Evolutionary conservation across 495 filamentous ascomycete species (phyloP).

Genomic region (Poronia punctata): DNA sequence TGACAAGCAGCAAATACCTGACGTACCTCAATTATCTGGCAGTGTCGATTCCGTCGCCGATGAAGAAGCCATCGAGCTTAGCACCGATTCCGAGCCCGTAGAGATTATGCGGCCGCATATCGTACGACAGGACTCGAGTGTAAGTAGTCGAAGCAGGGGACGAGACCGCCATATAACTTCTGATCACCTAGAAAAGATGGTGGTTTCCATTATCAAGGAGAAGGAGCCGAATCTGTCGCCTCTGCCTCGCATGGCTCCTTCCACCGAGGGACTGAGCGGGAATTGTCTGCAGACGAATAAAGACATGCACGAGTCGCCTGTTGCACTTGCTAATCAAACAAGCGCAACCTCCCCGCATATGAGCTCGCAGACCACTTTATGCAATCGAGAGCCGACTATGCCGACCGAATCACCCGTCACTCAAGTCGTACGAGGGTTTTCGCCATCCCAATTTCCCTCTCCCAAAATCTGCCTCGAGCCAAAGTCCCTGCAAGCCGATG

Average conservation of each 20-base stretch:
- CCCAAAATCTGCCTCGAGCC: slow-evolving; percentile 32
- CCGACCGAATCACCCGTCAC: slow-evolving; percentile 33
- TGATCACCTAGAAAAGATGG: slow-evolving; percentile 80
- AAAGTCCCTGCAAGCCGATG: slow-evolving; percentile 18
- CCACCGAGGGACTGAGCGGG: slow-evolving; percentile 16
- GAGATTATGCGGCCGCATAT: slow-evolving; percentile 54
- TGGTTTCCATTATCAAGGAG: slow-evolving; percentile 74
- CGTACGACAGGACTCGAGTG: slow-evolving; percentile 47
- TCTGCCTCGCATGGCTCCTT: slow-evolving; percentile 44
- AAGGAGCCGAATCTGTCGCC: slow-evolving; percentile 58
- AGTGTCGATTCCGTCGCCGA: slow-evolving; percentile 82
- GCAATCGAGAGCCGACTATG: too few species aligned
- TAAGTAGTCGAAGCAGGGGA: slow-evolving; percentile 55
- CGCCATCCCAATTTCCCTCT: slow-evolving; percentile 66
- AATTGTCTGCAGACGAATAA: slow-evolving; percentile 19
- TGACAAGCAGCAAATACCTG: slow-evolving; percentile 32
- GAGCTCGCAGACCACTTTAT: too few species aligned
- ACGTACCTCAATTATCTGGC: slow-evolving; percentile 80
- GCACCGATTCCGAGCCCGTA: slow-evolving; percentile 48
- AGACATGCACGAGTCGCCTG: too few species aligned
- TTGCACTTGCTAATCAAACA: too few species aligned
- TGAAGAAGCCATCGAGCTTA: slow-evolving; percentile 65
- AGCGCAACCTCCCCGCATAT: too few species aligned
- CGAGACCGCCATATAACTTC: slow-evolving; percentile 89
- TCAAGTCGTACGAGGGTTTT: slow-evolving; percentile 82